phyloP scores from a whole-genome alignment of 2,329 filamentous ascomycete species.

The Xylaria sp. region DNA sequence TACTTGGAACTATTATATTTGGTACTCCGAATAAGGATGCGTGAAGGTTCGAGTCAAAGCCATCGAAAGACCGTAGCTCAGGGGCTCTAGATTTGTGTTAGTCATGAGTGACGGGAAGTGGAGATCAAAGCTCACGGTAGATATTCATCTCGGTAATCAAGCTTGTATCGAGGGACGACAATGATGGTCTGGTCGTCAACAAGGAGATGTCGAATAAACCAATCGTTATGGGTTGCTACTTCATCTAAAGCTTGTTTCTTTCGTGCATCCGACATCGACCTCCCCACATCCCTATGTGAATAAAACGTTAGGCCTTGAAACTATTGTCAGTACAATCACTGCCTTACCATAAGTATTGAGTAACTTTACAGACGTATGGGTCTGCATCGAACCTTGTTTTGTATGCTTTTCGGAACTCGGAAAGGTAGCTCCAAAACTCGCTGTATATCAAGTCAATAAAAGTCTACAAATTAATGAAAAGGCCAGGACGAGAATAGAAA shows the following conservation, averaged over 20 bases:
- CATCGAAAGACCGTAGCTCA: not conserved
- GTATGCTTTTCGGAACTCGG: not conserved
- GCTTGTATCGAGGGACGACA: constrained; percentile 1
- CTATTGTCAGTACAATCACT: not conserved
- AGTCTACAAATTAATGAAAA: constrained; percentile 5
- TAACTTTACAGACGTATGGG: constrained; percentile 2
- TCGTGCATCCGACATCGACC: not conserved
- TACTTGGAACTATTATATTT: constrained; percentile 6
- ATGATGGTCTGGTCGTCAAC: constrained; percentile 2
- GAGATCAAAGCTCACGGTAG: not conserved
- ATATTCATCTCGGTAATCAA: constrained; percentile 10
- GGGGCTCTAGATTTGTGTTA: not conserved
- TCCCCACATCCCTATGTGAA: not conserved
- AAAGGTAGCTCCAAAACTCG: not conserved
- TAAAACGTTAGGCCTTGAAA: not conserved
- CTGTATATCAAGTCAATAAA: constrained; percentile 5
- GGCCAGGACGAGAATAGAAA: not conserved
- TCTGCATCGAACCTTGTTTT: not conserved
- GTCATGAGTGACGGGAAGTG: not conserved
- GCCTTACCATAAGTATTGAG: constrained; percentile 6
- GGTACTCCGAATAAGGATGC: not conserved
- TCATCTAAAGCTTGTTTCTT: not conserved
- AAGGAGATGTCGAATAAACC: constrained; percentile 1
- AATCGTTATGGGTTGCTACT: constrained; percentile 1
- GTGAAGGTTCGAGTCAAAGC: constrained; percentile 3